Base-by-base conservation (phyloP, 805 yeast genomes). In the Nakazawaea siamensis region DNA sequence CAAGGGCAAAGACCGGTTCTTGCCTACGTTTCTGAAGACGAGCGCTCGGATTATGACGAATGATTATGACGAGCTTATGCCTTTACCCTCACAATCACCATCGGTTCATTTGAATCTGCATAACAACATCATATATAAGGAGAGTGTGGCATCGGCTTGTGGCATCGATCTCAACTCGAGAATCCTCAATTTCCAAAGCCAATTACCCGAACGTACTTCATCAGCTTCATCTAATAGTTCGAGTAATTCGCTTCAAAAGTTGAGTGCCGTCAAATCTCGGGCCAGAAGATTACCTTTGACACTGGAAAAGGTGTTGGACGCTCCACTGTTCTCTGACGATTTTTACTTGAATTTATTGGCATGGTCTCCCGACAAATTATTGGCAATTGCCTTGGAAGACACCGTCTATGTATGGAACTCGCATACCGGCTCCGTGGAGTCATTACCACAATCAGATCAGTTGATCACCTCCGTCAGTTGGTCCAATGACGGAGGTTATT, bases 381-480 rank as follows among this genome's bases (percentile, higher is more conserved):
- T 92, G 21, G 97, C 95, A 1, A 82, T 92, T 50, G 98, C 95
- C 1, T 64, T 92, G 33, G 94, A 81, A 37, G 76, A 73, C 38
- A 67, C 81, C 3, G 82, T 92, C 11, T 92, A 90, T 51, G 76
- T 87, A 18, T 92, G 97, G 97, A 83, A 88, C 57, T 97, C 96
- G 2, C 64, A 71, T 4, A 66, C 82, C 0, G 96, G 96, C 0
- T 63, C 74, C 1, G 97, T 87, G 2, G 74, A 80, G 2, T 57
- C 76, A 21, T 64, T 86, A 18, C 67, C 77, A 33, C 88, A 80
- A 44, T 67, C 71, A 39, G 72, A 70, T 34, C 58, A 66, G 7
- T 47, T 65, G 29, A 78, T 84, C 5, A 65, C 88, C 1, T 80
- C 95, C 13, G 67, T 92, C 4, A 70, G 76, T 44, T 92, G 97